Base-by-base conservation (phyloP, 1,139 yeast genomes). In the Yamadazyma friedrichii region DNA sequence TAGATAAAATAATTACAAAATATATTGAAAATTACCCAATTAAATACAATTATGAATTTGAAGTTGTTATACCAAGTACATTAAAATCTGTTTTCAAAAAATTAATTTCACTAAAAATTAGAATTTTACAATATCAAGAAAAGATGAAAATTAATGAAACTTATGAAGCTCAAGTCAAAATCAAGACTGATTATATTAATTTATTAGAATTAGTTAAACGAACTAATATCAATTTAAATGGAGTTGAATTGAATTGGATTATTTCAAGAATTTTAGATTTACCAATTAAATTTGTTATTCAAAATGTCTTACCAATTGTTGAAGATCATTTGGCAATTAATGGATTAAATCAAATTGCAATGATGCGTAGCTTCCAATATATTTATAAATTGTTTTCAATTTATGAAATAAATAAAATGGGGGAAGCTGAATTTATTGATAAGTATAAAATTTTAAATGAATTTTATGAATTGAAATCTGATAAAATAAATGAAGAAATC, bases 281-380 rank as follows among this genome's bases (percentile, higher is more conserved):
- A 33, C 42, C 22, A 31, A 50, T 9, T 40, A 42, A 15, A 36
- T 43, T 11, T 41, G 47, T 9, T 43, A n/a, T 64, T 9, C 42
- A 42, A n/a, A 26, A 46, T 9, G 49, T 61, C 10, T 47, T 71
- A 15, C 42, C 42, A 15, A 39, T 45, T 6, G 29, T 42, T 36
- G 76, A 71, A 45, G 46, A 54, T 10, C 47, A 60, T 42, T 55
- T 71, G 38, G 57, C 64, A 2, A 33, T 52, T 5, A 71, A 67
- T 2, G 65, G 59, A 44, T 58, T 64, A 55, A 55, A 56, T n/a
- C 69, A 67, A 37, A 51, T 53, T 9, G 51, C 50, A 26, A 36
- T 59, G 20, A 44, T 41, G 50, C 49, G 58, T 20, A 50, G 51
- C 25, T 39, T 63, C 12, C 61, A 59, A 37, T 53, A 50, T 37